These are phyloP conservation scores for Spiraea crenata DNA, from an alignment of 331 rosid species.

Conservation along the genomic window DNA sequence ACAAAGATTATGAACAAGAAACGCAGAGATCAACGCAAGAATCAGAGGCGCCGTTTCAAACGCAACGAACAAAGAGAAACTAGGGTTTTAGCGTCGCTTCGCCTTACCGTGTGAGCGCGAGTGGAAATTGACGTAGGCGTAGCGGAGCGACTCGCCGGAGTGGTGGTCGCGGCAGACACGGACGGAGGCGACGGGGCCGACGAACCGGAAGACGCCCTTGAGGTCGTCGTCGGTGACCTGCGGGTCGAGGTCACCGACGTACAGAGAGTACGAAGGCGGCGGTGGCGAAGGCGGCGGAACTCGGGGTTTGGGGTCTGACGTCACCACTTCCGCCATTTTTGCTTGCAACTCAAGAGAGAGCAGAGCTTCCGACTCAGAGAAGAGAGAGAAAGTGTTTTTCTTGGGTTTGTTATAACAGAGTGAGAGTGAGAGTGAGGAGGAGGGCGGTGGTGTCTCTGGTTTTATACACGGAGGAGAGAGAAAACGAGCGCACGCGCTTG, in stretches of 20 bases:
- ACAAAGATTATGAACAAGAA: background rate
- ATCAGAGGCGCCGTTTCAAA: background rate
- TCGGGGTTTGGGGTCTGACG: background rate
- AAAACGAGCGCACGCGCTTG: too few relatives aligned
- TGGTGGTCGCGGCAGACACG: conserved; percentile 8
- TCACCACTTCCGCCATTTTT: background rate
- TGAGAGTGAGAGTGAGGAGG: too few relatives aligned
- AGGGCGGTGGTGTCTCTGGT: too few relatives aligned
- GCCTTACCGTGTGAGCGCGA: conserved; percentile 21
- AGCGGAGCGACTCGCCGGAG: conserved; percentile 23
- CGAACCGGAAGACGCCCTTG: conserved; percentile 5
- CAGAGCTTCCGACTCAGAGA: background rate
- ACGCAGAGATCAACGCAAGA: background rate
- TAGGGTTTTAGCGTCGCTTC: background rate
- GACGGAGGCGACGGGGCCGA: conserved; percentile 21
- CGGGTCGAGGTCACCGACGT: conserved; percentile 26
- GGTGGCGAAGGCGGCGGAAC: background rate
- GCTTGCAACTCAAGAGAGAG: background rate
- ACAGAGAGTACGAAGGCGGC: conserved; percentile 1
- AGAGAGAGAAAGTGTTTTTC: conserved; percentile 2
- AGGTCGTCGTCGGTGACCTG: conserved; percentile 19
- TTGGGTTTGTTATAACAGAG: conserved; percentile 3
- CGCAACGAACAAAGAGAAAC: background rate
- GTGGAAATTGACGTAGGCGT: conserved; percentile 24
- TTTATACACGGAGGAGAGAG: too few relatives aligned